phyloP scores from a whole-genome alignment of 371 early-diverging fungal genomes.

The Rhizoclosmatium hyalinum region DNA sequence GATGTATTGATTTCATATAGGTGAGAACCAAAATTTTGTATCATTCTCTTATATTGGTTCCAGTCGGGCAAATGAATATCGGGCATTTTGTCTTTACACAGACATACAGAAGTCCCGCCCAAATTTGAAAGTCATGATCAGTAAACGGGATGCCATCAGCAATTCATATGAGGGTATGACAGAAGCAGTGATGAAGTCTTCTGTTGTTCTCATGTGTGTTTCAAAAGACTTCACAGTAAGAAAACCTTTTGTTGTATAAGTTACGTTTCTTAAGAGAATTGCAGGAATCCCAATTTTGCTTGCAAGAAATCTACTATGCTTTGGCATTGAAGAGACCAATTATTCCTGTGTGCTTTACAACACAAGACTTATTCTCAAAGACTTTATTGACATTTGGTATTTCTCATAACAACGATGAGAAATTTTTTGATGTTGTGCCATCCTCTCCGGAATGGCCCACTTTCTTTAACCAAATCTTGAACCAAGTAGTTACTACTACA shows the following conservation, averaged over 20 bases:
- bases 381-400: neutral
- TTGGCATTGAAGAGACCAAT: neutral
- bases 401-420: neutral
- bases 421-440: neutral
- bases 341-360: neutral
- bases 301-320: neutral
- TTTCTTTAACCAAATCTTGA: neutral
- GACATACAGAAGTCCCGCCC: neutral
- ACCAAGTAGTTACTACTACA: too few species aligned
- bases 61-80: constrained; percentile 1
- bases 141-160: neutral
- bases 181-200: neutral
- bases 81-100: neutral
- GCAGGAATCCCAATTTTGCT: neutral
- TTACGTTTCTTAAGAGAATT: neutral
- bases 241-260: neutral
- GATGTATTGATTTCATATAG: constrained; percentile 6
- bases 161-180: constrained; percentile 4
- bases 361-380: neutral
- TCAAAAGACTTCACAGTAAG: neutral
- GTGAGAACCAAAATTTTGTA: neutral
- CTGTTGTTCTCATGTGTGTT: neutral
- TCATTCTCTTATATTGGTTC: neutral
- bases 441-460: neutral
- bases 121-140: neutral